phyloP scores from a whole-genome alignment of 2,329 filamentous ascomycete species.

The Colletotrichum orbiculare region DNA sequence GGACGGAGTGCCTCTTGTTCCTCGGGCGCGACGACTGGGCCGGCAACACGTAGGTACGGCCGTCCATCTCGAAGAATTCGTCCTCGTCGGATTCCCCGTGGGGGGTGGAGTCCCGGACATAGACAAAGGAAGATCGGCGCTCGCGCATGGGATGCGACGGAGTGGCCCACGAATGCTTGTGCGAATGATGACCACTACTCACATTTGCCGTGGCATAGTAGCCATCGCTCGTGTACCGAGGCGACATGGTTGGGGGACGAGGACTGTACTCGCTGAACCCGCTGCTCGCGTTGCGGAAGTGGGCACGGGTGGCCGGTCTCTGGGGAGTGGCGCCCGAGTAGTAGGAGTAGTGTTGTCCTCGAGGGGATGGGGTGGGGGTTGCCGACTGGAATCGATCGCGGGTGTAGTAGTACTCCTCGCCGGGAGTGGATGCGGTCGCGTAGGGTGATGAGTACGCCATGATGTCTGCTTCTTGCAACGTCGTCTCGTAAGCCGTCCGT shows the following conservation, averaged over 20 bases:
- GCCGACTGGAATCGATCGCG: slow-evolving; percentile 62
- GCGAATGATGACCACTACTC: slow-evolving; percentile 63
- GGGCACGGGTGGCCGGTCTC: slow-evolving; percentile 65
- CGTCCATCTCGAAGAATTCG: slow-evolving; percentile 66
- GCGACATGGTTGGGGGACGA: slow-evolving; percentile 64
- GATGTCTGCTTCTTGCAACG: slow-evolving; percentile 46
- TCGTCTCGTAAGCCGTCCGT: slow-evolving; percentile 43
- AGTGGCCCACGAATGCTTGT: slow-evolving; percentile 61
- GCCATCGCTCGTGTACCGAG: slow-evolving; percentile 71
- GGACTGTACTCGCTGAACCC: slow-evolving; percentile 55
- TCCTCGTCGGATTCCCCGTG: slow-evolving; percentile 75
- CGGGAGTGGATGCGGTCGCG: slow-evolving; percentile 56
- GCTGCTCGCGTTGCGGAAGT: slow-evolving; percentile 58
- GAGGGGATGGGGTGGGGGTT: slow-evolving; percentile 68
- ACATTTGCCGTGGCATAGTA: slow-evolving; percentile 74
- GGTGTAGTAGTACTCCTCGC: slow-evolving; percentile 64
- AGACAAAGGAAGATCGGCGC: slow-evolving; percentile 64
- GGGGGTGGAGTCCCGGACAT: slow-evolving; percentile 67
- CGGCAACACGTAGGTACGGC: slow-evolving; percentile 64
- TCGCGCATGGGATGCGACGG: slow-evolving; percentile 59
- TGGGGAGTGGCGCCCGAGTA: slow-evolving; percentile 59
- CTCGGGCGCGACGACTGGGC: slow-evolving; percentile 57
- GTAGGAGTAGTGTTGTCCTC: slow-evolving; percentile 62
- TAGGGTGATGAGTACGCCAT: slow-evolving; percentile 54
- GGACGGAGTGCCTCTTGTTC: slow-evolving; percentile 39